Base-by-base conservation (phyloP, 2,329 filamentous ascomycete genomes). In the Diaporthe citriasiana region DNA sequence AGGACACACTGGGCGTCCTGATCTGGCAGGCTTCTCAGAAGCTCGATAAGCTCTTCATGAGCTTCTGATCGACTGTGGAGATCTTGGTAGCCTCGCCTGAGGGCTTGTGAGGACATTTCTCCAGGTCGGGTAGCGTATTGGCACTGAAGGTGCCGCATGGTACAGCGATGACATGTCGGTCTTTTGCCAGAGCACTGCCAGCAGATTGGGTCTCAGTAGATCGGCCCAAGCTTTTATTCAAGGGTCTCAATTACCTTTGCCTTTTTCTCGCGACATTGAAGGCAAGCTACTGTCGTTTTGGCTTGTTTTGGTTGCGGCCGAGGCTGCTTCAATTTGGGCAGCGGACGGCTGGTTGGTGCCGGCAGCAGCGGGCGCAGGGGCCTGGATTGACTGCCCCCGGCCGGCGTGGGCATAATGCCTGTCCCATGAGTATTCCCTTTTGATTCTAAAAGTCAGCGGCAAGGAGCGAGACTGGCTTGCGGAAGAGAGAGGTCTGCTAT, bases 121-220 rank as follows among this genome's bases (percentile, higher is more conserved):
- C 56, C 56, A 0, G 56, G 56, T 30, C 25, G 35, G n/a, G n/a
- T 9, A 3, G 35, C 4, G 56, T 60, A 60, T 17, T 42, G n/a
- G 56, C 56, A 60, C 22, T 19, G 9, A 5, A 42, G n/a, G 35
- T 42, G 35, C n/a, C 56, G 35, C 35, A 27, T n/a, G 12, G 22
- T 15, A 27, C 56, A 60, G n/a, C 56, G 56, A 42, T 25, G 35
- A 60, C 56, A 60, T 27, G 56, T 38, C n/a, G 56, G 56, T 7
- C 35, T 60, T 6, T 60, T 38, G 35, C 56, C 56, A 27, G 35
- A 42, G 56, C 56, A 60, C 56, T 60, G 56, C 22, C 35, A 40
- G 10, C 10, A 40, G 5, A 15, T 40, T 59, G 12, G 38, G 56
- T 15, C 35, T 40, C 56, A 25, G 13, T 25, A 59, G 1, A 40